A percentile compares a stretch with the other conserved stretches of the same genome.
Evolutionary conservation across 2,329 filamentous ascomycete species (phyloP).

Genomic region (Phialocephala sp.): DNA sequence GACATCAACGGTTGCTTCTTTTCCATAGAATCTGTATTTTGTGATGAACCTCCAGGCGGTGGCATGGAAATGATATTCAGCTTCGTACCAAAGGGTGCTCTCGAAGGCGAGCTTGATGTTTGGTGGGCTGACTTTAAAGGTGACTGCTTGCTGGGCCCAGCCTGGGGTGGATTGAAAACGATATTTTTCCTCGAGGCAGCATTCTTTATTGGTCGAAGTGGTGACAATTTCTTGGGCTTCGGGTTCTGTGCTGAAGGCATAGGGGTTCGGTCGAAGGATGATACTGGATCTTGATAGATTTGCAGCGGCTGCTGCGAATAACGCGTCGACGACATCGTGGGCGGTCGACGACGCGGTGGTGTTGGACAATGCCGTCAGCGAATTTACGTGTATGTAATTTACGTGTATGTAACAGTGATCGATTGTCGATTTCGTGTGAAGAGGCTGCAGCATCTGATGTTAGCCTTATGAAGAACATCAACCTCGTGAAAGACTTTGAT

Average conservation of each 20-base stretch:
- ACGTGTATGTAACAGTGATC: conserved; percentile 58
- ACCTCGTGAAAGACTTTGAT: conserved; percentile 27
- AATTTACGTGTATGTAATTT: conserved; percentile 42
- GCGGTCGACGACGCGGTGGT: conserved; percentile 35
- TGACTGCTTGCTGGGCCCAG: conserved; percentile 62
- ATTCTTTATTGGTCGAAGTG: conserved; percentile 49
- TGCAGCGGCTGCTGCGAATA: conserved; percentile 56
- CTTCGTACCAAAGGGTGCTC: conserved; percentile 65
- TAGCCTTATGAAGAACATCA: conserved; percentile 30
- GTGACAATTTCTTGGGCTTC: conserved; percentile 40
- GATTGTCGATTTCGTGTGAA: conserved; percentile 54
- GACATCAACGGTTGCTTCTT: conserved; percentile 68
- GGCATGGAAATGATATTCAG: conserved; percentile 72
- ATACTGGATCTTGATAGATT: conserved; percentile 62
- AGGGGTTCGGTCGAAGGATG: conserved; percentile 46
- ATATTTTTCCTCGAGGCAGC: conserved; percentile 61
- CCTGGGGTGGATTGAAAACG: conserved; percentile 66
- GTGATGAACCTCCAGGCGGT: conserved; percentile 61
- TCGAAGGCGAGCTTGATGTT: conserved; percentile 62
- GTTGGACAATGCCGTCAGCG: conserved; percentile 10
- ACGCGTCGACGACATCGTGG: conserved; percentile 60
- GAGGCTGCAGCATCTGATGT: conserved; percentile 32
- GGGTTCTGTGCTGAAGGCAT: conserved; percentile 40
- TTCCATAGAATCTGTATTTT: conserved; percentile 69
- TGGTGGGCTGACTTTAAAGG: conserved; percentile 68